A percentile compares a stretch with the other conserved stretches of the same genome.
Conservation (phyloP, 2,329 filamentous ascomycete species). For the Pseudocercospora musae region DNA sequence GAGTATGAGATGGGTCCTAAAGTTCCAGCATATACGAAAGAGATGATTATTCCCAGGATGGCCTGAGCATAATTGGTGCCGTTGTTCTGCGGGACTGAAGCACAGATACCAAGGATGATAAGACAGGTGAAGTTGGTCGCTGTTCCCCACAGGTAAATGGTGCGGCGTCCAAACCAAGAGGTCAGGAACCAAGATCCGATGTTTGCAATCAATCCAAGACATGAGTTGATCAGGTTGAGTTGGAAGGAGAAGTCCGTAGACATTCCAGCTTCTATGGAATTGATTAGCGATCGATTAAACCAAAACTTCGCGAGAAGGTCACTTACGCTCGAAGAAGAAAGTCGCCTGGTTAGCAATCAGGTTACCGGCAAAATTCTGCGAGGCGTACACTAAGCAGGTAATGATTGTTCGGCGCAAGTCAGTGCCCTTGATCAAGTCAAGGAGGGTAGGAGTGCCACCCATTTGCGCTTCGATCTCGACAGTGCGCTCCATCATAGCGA, state of each 20-base stretch:
- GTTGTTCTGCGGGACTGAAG: constrained; percentile 14
- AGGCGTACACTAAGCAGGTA: constrained; percentile 42
- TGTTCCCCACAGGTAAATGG: constrained; percentile 36
- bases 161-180: constrained; percentile 38
- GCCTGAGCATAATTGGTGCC: constrained; percentile 41
- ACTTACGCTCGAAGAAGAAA: constrained; percentile 42
- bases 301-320: constrained; percentile 2
- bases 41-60: constrained; percentile 51
- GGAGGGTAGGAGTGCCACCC: constrained; percentile 46
- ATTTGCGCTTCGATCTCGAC: constrained; percentile 53
- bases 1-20: constrained; percentile 29
- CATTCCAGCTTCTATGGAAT: constrained; percentile 38
- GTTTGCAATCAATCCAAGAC: constrained; percentile 21
- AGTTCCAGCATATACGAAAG: constrained; percentile 27
- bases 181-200: constrained; percentile 33
- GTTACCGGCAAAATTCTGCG: constrained; percentile 58
- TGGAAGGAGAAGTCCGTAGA: constrained; percentile 34
- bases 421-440: constrained; percentile 51
- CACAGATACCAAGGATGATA: constrained; percentile 26
- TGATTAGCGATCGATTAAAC: neutral
- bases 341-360: constrained; percentile 57
- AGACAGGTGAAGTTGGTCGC: constrained; percentile 35
- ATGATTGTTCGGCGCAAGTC: constrained; percentile 47
- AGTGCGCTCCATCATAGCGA: constrained; percentile 41
- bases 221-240: constrained; percentile 33